Evolutionary conservation across 1,139 yeast genomes (phyloP), one percentile per base, ranked within the genome.

Genomic region (Nadsonia starkeyi-henricii): DNA sequence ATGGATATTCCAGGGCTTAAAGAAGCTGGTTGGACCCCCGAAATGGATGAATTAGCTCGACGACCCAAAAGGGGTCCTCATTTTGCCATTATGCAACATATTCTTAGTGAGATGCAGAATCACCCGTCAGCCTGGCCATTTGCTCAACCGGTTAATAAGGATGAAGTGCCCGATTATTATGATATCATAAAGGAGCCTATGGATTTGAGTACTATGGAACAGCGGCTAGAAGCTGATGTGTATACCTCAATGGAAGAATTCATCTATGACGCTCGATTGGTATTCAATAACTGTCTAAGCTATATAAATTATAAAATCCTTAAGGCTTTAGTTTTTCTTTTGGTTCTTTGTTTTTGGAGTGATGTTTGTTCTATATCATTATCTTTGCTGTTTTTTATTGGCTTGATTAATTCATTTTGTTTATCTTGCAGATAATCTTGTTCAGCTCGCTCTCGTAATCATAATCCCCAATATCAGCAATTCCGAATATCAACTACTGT

Each of bases 91-190:
- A 86, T 91, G 94, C 89, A 85, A 57, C 85, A 88, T 47, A 66
- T 91, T 26, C 73, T 91, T 47, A 78, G 86, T 8, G 99, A 91
- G 62, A 67, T 91, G 69, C 94, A 85, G 59, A 86, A 85, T 62
- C 95, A 91, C 63, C 94, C 97, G 0, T 85, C 96, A 1, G 93
- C 97, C n/a, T 91, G 98, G 98, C 98, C 99, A 28, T 93, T 93
- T 66, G 78, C 89, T 33, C 83, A 79, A 50, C 96, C 98, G 0
- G 98, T 93, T 17, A 86, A 83, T 63, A 79, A 78, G 59, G 95
- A 86, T 46, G 98, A 93, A 60, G 98, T 93, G 17, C 88, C 95
- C 0, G 98, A 93, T 64, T 93, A 93, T 62, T 91, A 91, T 62
- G 95, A 86, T 57, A 94, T 91, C 30, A 91, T 91, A 54, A 88